Evolutionary conservation across 345 rosid genomes (phyloP).

Genomic region (Dimocarpus longan): DNA sequence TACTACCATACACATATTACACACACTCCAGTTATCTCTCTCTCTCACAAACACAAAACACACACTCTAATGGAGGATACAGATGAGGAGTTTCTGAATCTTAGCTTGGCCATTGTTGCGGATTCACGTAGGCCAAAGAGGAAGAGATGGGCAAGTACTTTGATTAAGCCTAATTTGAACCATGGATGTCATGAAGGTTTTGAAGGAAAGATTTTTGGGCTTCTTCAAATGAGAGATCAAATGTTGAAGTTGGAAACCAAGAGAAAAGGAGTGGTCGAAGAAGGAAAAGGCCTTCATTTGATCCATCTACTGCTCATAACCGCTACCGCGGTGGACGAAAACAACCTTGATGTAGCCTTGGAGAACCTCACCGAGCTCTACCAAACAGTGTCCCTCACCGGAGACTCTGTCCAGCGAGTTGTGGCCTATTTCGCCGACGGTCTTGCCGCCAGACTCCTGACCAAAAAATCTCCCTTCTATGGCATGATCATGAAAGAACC

Average conservation of each 20-base stretch:
- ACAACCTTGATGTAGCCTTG: constrained; percentile 36
- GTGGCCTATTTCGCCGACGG: constrained; percentile 67
- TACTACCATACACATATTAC: background rate
- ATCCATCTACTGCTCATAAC: constrained; percentile 60
- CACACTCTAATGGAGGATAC: constrained; percentile 30
- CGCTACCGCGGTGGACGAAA: constrained; percentile 52
- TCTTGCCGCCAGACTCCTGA: constrained; percentile 52
- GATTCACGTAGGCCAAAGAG: constrained; percentile 36
- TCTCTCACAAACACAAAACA: background rate
- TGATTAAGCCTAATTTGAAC: constrained; percentile 2
- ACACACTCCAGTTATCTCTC: background rate
- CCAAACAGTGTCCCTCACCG: constrained; percentile 43
- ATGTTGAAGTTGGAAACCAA: constrained; percentile 45
- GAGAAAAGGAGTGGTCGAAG: constrained; percentile 31
- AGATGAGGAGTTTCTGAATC: constrained; percentile 39
- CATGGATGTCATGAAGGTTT: constrained; percentile 22
- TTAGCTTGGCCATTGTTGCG: constrained; percentile 51
- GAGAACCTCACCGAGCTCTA: constrained; percentile 49
- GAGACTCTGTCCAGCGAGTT: constrained; percentile 65
- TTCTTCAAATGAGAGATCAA: constrained; percentile 60
- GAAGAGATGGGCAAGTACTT: constrained; percentile 28
- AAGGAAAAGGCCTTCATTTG: constrained; percentile 58
- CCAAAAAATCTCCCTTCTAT: constrained; percentile 54
- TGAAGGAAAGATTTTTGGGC: constrained; percentile 52
- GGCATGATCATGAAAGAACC: constrained; percentile 61